Evolutionary conservation across 768 basidiomycete species (phyloP).

Genomic region (Pisolithus microcarpus): DNA sequence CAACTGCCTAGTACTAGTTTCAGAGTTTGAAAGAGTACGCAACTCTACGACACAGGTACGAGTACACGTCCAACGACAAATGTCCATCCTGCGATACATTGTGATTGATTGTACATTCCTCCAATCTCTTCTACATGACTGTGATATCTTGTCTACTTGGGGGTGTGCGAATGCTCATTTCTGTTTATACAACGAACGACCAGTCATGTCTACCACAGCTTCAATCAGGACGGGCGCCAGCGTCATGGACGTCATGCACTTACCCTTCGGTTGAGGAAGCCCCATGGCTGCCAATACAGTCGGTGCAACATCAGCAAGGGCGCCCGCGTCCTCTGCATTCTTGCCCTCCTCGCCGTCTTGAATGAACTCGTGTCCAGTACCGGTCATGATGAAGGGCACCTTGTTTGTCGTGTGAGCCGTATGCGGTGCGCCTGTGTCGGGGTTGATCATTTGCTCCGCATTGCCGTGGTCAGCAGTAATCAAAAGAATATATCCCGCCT

Average conservation of each 20-base stretch:
- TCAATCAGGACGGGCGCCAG: background rate
- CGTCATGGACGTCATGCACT: slow-evolving; percentile 10
- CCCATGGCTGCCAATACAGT: slow-evolving; percentile 79
- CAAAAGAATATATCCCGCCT: slow-evolving; percentile 79
- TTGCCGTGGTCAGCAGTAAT: slow-evolving; percentile 95
- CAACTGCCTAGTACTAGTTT: background rate
- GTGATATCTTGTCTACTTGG: background rate
- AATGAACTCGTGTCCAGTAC: slow-evolving; percentile 48
- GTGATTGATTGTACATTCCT: background rate
- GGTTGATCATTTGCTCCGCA: slow-evolving; percentile 89
- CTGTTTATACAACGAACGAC: background rate
- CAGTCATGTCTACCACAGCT: background rate
- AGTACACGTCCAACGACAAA: too few relatives aligned
- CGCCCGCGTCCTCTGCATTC: slow-evolving; percentile 54
- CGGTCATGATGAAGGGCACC: slow-evolving; percentile 87
- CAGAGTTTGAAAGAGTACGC: background rate
- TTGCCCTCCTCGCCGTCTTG: slow-evolving; percentile 43
- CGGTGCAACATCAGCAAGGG: slow-evolving; percentile 86
- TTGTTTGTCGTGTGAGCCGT: slow-evolving; percentile 86
- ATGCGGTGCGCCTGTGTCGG: slow-evolving; percentile 77
- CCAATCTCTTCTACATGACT: background rate
- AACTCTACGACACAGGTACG: background rate
- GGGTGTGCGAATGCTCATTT: background rate
- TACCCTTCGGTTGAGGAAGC: slow-evolving; percentile 62
- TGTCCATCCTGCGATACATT: background rate